phyloP scores from a whole-genome alignment of 2,329 filamentous ascomycete species.

The Xylariaceae sp. region DNA sequence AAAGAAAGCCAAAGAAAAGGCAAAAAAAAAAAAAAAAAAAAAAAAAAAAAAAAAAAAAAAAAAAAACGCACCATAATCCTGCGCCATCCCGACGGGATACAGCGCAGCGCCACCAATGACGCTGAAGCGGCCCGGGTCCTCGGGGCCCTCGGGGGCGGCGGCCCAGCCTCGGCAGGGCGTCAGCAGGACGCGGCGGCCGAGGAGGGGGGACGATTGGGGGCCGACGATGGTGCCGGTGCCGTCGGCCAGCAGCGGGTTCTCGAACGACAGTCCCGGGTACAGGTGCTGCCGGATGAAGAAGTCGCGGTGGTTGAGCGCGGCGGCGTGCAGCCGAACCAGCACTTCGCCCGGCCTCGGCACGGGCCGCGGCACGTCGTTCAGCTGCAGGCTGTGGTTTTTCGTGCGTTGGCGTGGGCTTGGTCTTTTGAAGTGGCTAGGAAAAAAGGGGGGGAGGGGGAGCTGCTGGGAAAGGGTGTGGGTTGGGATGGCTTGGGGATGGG shows the following conservation, averaged over 20 bases:
- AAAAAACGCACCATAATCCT: slow-evolving; percentile 57
- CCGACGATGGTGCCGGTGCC: slow-evolving; percentile 74
- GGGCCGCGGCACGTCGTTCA: slow-evolving; percentile 65
- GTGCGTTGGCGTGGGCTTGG: too few relatives aligned
- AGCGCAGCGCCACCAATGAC: slow-evolving; percentile 71
- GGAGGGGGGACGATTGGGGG: slow-evolving; percentile 44
- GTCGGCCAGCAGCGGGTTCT: slow-evolving; percentile 78
- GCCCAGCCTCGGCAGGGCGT: slow-evolving; percentile 81
- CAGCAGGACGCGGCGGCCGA: slow-evolving; percentile 70
- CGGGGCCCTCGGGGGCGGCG: slow-evolving; percentile 71
- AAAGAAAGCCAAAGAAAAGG: too few relatives aligned
- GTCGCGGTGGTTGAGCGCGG: slow-evolving; percentile 91
- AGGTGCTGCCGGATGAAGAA: slow-evolving; percentile 91
- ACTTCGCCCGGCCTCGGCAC: slow-evolving; percentile 68
- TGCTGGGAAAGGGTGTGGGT: neutral
- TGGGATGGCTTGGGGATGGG: neutral
- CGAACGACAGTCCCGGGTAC: slow-evolving; percentile 84
- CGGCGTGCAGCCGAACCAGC: slow-evolving; percentile 74
- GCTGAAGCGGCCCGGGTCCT: slow-evolving; percentile 59
- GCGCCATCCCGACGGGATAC: slow-evolving; percentile 69
- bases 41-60: neutral
- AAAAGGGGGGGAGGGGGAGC: too few relatives aligned
- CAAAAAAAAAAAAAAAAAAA: too few relatives aligned
- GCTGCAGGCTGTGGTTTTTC: slow-evolving; percentile 62
- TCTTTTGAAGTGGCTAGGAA: too few relatives aligned